Percentiles rank a stretch among this genome's conserved stretches.
These are phyloP conservation scores for Gossypium trilobum DNA, from an alignment of 441 rosid genomes.

Conservation along the genomic window DNA sequence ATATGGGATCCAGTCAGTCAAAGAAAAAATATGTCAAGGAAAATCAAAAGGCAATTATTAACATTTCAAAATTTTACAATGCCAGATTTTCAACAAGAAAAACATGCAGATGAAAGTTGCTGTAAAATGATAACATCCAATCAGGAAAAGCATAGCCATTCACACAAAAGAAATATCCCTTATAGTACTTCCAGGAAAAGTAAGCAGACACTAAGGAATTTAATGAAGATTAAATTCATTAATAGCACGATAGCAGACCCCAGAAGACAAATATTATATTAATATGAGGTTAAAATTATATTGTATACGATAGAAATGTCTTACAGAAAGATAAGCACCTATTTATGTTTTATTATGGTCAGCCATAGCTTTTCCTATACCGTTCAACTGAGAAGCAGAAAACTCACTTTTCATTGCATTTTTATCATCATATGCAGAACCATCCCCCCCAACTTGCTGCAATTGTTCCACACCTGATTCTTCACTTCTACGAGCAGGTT, in stretches of 20 bases:
- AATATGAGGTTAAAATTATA: neutral
- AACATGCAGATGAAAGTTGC: neutral
- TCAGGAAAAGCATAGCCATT: neutral
- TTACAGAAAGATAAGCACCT: neutral
- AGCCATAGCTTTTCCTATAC: neutral
- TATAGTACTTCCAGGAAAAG: neutral
- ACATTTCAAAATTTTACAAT: neutral
- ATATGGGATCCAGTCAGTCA: slow-evolving; percentile 23
- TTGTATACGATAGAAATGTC: neutral
- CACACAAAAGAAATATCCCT: neutral
- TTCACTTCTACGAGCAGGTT: slow-evolving; percentile 22
- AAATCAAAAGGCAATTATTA: neutral
- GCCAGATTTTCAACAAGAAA: neutral
- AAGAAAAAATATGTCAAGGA: slow-evolving; percentile 7
- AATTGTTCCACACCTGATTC: slow-evolving; percentile 41
- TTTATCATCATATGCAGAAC: slow-evolving; percentile 54
- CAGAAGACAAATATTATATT: neutral
- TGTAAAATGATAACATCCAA: neutral
- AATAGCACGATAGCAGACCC: neutral
- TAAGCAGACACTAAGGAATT: neutral
- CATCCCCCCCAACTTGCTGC: slow-evolving; percentile 59
- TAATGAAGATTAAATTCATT: neutral
- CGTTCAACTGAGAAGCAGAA: neutral
- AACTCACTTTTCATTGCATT: slow-evolving; percentile 48
- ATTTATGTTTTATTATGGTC: neutral